Conservation (phyloP, 1,284 basidiomycete genomes). For the Irpex lacteus region DNA sequence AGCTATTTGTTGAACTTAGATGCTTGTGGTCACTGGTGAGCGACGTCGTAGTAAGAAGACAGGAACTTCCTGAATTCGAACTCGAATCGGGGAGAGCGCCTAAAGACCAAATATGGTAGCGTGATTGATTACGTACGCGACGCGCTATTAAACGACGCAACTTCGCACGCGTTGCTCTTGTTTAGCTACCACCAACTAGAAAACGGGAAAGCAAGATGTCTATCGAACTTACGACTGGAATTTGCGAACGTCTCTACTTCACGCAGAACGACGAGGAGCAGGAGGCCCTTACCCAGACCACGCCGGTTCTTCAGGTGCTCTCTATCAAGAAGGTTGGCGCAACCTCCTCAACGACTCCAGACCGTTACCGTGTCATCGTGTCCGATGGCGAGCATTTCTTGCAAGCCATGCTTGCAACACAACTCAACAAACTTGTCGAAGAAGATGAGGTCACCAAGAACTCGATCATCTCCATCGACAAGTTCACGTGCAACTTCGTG, state of each 20-base stretch:
- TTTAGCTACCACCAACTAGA: slow-evolving; percentile 7
- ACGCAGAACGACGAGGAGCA: slow-evolving; percentile 42
- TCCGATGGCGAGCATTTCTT: slow-evolving; percentile 83
- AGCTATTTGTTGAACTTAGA: background rate
- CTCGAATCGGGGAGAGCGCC: no score
- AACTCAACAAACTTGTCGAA: slow-evolving; percentile 79
- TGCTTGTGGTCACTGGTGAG: no score
- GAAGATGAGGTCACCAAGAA: slow-evolving; percentile 71
- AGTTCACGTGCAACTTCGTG: slow-evolving; percentile 83
- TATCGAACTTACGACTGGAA: slow-evolving; percentile 53
- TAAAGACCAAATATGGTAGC: background rate
- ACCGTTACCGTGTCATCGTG: slow-evolving; percentile 71
- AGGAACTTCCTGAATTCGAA: background rate
- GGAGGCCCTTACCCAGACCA: slow-evolving; percentile 47
- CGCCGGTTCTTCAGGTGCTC: slow-evolving; percentile 77
- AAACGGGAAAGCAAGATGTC: slow-evolving; percentile 2
- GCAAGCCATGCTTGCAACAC: slow-evolving; percentile 95
- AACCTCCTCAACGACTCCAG: slow-evolving; percentile 37
- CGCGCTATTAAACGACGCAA: slow-evolving; percentile 14
- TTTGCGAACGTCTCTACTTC: slow-evolving; percentile 45
- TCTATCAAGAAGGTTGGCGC: slow-evolving; percentile 76
- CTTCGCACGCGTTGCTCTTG: slow-evolving; percentile 5
- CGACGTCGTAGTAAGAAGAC: background rate
- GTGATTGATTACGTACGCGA: slow-evolving; percentile 12
- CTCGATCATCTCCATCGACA: slow-evolving; percentile 72